A percentile compares a stretch with the other conserved stretches of the same genome.
Conservation (phyloP, 768 basidiomycete genomes). For the Leccinum longicurvipes region DNA sequence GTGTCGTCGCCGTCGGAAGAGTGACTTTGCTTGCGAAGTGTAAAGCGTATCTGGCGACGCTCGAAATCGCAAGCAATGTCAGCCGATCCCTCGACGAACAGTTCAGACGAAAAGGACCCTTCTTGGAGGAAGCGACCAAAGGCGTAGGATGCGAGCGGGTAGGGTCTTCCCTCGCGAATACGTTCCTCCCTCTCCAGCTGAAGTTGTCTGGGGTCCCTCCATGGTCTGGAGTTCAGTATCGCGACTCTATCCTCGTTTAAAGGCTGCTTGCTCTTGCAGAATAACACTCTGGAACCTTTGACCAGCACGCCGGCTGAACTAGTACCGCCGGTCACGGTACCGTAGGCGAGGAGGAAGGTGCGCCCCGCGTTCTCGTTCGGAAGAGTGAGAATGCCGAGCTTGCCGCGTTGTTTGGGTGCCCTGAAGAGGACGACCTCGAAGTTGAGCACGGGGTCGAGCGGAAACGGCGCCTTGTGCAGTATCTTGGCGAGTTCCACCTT, state of each 20-base stretch:
- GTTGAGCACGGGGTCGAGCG: constrained; percentile 25
- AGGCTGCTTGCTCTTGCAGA: constrained; percentile 21
- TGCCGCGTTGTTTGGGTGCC: constrained; percentile 18
- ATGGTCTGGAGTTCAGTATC: constrained; percentile 21
- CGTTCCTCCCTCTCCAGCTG: constrained; percentile 23
- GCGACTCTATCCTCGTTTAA: constrained; percentile 23
- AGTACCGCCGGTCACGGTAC: background rate
- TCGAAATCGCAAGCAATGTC: constrained; percentile 38
- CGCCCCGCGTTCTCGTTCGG: constrained; percentile 18
- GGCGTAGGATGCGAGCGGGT: constrained; percentile 23
- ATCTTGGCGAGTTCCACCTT: constrained; percentile 31
- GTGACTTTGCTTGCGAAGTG: constrained; percentile 25
- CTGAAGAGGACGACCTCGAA: constrained; percentile 34
- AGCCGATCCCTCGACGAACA: constrained; percentile 22
- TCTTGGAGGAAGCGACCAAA: constrained; percentile 38
- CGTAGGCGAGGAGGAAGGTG: constrained; percentile 28
- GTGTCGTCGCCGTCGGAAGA: constrained; percentile 5
- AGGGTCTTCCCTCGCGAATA: constrained; percentile 20
- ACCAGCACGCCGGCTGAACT: constrained; percentile 21
- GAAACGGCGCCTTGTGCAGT: constrained; percentile 35
- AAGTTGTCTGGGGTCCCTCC: constrained; percentile 32
- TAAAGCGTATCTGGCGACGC: constrained; percentile 30
- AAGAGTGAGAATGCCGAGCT: constrained; percentile 32
- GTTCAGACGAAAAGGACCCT: constrained; percentile 34
- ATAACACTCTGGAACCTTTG: constrained; percentile 21